Conservation (phyloP, 441 rosid genomes). For the Erysimum pusillum region DNA sequence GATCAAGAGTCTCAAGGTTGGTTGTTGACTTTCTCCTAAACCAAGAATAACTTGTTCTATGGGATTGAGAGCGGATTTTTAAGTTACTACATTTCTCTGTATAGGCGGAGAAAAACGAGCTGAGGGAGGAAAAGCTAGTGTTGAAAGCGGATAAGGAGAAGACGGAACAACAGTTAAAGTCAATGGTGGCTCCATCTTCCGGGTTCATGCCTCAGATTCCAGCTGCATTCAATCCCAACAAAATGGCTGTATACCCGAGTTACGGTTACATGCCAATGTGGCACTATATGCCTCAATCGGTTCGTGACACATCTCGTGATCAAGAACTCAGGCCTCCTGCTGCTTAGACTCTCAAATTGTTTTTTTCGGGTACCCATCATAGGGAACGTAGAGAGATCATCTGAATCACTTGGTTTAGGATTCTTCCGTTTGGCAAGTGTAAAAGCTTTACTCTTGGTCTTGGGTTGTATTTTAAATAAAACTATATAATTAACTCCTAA, state of each 20-base stretch:
- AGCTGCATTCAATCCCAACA: slow-evolving; percentile 68
- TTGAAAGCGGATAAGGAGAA: slow-evolving; percentile 84
- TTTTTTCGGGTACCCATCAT: not conserved
- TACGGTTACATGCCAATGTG: slow-evolving; percentile 90
- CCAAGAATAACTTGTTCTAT: slow-evolving; percentile 3
- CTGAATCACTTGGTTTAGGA: slow-evolving; percentile 37
- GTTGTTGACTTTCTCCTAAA: slow-evolving; percentile 13
- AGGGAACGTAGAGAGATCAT: slow-evolving; percentile 27
- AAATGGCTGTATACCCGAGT: slow-evolving; percentile 78
- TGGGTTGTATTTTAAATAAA: slow-evolving; percentile 27
- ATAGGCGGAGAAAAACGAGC: slow-evolving; percentile 88
- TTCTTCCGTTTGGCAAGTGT: slow-evolving; percentile 46
- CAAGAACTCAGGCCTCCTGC: slow-evolving; percentile 96
- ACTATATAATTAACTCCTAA: not conserved
- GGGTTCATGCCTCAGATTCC: slow-evolving; percentile 67
- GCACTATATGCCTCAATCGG: slow-evolving; percentile 81
- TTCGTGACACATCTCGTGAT: slow-evolving; percentile 80
- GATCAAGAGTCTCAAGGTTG: slow-evolving; percentile 84
- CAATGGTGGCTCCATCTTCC: slow-evolving; percentile 59
- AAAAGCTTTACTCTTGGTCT: slow-evolving; percentile 34
- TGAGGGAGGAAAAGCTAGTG: slow-evolving; percentile 81
- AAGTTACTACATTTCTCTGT: not conserved
- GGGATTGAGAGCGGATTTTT: not conserved
- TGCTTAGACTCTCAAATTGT: slow-evolving; percentile 67
- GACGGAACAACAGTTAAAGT: slow-evolving; percentile 75